Base-by-base conservation (phyloP, 768 basidiomycete species). In the Hemileccinum impolitum region DNA sequence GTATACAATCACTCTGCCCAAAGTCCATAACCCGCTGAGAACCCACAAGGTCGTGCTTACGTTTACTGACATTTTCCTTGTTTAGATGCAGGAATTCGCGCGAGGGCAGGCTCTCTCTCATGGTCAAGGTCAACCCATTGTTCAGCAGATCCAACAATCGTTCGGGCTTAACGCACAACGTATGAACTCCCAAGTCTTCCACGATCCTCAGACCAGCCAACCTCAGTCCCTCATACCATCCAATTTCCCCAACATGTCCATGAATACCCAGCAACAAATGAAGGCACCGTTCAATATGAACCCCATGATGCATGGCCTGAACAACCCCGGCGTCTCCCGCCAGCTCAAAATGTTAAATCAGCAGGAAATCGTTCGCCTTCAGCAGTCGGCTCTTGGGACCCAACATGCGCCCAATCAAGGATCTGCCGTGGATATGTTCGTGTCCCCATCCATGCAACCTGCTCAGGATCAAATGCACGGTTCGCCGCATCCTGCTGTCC, bases 321-420 rank as follows among this genome's bases (percentile, higher is more conserved):
- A 25, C 45, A 57, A 69, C 37, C 28, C 62, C 12, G 54, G 56
- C 50, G 43, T 69, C 51, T 45, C 66, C 59, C 59, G 65, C 51
- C 57, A 68, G 61, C 63, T 81, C 21, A 78, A 77, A 40, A 69
- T 78, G 63, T 72, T 74, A 52, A 67, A 61, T 11, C 78, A 75
- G 60, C 67, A 65, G 35, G 70, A 71, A 45, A 64, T 76, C 12
- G 60, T 57, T 52, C 72, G 68, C 28, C 54, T 67, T 13, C 72
- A 64, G 48, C 71, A 67, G 40, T 51, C 58, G 12, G 48, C 53
- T 10, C 53, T 70, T 18, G 59, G 62, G 43, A 58, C 54, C 50
- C 73, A 72, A 32, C 62, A 66, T 31, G 61, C 65, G 30, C 64
- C 73, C 52, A 74, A 69, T 48, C 77, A 74, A 51, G 44, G 66